Evolutionary conservation across 805 yeast genomes (phyloP).

Genomic region (Ogataea naganishii): DNA sequence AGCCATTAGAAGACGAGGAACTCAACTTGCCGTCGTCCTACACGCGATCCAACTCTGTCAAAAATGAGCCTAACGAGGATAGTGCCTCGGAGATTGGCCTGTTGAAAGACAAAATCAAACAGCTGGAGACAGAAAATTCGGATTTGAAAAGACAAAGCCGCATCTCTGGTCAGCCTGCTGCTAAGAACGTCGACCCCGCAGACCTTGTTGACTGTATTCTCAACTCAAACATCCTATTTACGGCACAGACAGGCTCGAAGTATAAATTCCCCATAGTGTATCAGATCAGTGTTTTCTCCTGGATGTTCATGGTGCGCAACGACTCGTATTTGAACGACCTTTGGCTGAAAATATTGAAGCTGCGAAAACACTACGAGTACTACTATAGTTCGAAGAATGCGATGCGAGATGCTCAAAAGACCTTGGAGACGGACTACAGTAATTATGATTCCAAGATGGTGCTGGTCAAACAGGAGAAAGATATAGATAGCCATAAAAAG

Average conservation of each 20-base stretch:
- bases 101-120: conserved; percentile 18
- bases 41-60: too few species aligned
- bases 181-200: conserved; percentile 11
- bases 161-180: conserved; percentile 4
- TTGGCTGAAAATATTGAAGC: conserved; percentile 33
- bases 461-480: conserved; percentile 12
- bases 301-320: conserved; percentile 52
- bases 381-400: conserved; percentile 23
- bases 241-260: conserved; percentile 25
- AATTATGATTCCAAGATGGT: conserved; percentile 21
- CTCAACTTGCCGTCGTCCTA: conserved; percentile 16
- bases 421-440: conserved; percentile 21
- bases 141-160: conserved; percentile 10
- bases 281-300: conserved; percentile 41
- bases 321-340: conserved; percentile 46
- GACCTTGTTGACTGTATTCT: conserved; percentile 24
- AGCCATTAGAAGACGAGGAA: conserved; percentile 27
- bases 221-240: conserved; percentile 26
- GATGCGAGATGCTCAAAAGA: conserved; percentile 20
- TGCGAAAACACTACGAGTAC: conserved; percentile 28
- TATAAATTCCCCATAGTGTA: conserved; percentile 28
- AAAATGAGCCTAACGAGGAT: too few species aligned
- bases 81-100: conserved; percentile 1
- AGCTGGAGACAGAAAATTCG: conserved; percentile 18
- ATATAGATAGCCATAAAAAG: conserved; percentile 12